Percentiles rank a stretch among this genome's conserved stretches.
phyloP scores from a whole-genome alignment of 75 land plant genomes.

The Pinus albicaulis region DNA sequence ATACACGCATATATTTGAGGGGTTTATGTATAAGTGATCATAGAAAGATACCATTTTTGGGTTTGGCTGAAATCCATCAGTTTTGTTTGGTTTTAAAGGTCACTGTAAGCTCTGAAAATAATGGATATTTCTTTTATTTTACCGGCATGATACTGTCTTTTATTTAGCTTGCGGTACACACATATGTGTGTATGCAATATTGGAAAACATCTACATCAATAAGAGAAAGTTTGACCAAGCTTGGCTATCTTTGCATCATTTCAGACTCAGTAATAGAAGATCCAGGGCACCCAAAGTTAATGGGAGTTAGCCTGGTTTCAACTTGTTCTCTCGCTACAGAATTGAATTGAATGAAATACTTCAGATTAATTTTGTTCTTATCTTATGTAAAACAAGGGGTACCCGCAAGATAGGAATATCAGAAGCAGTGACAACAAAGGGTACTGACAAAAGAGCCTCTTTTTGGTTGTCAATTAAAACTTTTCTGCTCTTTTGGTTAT shows the following conservation, averaged over 20 bases:
- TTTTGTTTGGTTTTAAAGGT: background rate
- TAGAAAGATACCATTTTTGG: background rate
- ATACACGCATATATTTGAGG: no score
- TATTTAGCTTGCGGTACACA: no score
- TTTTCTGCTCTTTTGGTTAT: background rate
- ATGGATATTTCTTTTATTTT: background rate
- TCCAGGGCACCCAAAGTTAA: no score
- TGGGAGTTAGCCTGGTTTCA: background rate
- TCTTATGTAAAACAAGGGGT: background rate
- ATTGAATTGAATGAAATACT: background rate
- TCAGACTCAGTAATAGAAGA: no score
- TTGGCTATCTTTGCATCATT: no score
- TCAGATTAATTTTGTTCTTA: background rate
- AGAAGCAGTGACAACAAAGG: background rate
- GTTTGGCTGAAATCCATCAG: background rate
- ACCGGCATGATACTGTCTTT: no score
- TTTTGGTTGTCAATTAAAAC: background rate
- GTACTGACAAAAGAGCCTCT: background rate
- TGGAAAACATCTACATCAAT: no score
- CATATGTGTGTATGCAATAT: no score
- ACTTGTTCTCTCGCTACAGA: background rate
- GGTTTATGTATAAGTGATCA: background rate
- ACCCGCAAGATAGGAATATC: background rate
- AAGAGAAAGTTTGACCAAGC: no score
- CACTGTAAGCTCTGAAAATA: background rate